Conservation (phyloP, 1,139 yeast genomes). For the Citeromyces hawaiiensis region DNA sequence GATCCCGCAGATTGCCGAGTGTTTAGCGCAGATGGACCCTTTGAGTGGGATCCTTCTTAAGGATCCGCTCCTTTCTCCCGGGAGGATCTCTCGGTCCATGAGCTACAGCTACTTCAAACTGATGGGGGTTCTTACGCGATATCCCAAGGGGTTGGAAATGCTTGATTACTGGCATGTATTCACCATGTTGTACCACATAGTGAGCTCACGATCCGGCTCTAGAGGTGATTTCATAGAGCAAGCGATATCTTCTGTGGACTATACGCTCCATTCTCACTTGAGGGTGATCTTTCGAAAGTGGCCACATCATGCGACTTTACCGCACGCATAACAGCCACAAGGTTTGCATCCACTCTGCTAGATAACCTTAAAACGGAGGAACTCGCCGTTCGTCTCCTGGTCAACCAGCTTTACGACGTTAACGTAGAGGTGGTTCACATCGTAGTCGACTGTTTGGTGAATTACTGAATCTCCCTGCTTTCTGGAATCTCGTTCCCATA, state of each 20-base stretch:
- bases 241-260: slow-evolving; percentile 50
- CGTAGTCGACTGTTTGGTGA: slow-evolving; percentile 25
- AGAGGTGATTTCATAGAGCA: slow-evolving; percentile 47
- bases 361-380: slow-evolving; percentile 20
- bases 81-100: slow-evolving; percentile 47
- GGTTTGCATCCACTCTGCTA: slow-evolving; percentile 30
- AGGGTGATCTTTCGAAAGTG: slow-evolving; percentile 55
- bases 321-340: slow-evolving; percentile 45
- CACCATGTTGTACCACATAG: slow-evolving; percentile 61
- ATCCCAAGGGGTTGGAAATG: slow-evolving; percentile 48
- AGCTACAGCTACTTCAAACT: slow-evolving; percentile 69
- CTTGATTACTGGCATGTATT: slow-evolving; percentile 77
- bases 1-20: slow-evolving; percentile 76
- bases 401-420: slow-evolving; percentile 61
- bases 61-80: slow-evolving; percentile 60
- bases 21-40: slow-evolving; percentile 78
- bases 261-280: slow-evolving; percentile 42
- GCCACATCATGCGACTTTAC: slow-evolving; percentile 40
- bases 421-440: slow-evolving; percentile 40
- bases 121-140: slow-evolving; percentile 57
- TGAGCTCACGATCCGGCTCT: slow-evolving; percentile 34
- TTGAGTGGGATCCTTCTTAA: slow-evolving; percentile 59
- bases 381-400: slow-evolving; percentile 35
- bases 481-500: no score
- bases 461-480: no score